These are phyloP conservation scores for Dendryphion nanum DNA, from an alignment of 2,329 filamentous ascomycete species.

Conservation along the genomic window DNA sequence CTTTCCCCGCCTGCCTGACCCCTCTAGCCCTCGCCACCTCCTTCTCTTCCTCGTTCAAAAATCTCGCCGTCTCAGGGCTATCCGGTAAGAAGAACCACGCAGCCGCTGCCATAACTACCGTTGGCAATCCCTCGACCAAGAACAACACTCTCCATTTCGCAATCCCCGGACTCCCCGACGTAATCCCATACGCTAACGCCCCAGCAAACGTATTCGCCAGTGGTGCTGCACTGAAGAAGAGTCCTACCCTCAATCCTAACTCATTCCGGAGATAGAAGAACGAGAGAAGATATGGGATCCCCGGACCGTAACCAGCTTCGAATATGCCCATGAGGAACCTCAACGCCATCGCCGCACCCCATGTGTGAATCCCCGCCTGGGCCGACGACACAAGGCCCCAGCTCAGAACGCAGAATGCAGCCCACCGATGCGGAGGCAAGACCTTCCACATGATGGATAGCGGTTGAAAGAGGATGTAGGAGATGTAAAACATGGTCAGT, in stretches of 20 bases:
- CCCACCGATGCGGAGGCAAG: constrained; percentile 37
- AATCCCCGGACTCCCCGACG: constrained; percentile 55
- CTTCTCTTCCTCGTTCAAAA: constrained; percentile 44
- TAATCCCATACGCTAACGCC: constrained; percentile 56
- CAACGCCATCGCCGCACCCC: constrained; percentile 34
- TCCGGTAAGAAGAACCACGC: constrained; percentile 47
- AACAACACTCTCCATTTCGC: constrained; percentile 63
- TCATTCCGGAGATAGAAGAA: constrained; percentile 61
- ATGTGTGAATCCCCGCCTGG: constrained; percentile 30
- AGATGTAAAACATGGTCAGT: constrained; percentile 40
- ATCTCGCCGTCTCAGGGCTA: constrained; percentile 43
- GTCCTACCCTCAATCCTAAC: constrained; percentile 55
- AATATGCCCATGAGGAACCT: constrained; percentile 38
- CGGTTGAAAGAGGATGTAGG: constrained; percentile 34
- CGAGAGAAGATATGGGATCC: constrained; percentile 51
- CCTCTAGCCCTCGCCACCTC: constrained; percentile 27
- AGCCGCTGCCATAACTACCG: constrained; percentile 41
- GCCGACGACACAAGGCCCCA: constrained; percentile 35
- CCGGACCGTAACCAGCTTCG: constrained; percentile 46
- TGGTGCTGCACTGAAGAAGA: constrained; percentile 57
- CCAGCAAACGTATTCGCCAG: constrained; percentile 80
- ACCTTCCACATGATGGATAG: constrained; percentile 35
- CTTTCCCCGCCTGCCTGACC: constrained; percentile 27
- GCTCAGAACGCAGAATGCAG: constrained; percentile 31
- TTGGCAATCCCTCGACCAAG: constrained; percentile 45